A percentile compares a stretch with the other conserved stretches of the same genome.
Evolutionary conservation across 139 green algal species (phyloP).

Genomic region (Zygnema circumcarinatum): DNA sequence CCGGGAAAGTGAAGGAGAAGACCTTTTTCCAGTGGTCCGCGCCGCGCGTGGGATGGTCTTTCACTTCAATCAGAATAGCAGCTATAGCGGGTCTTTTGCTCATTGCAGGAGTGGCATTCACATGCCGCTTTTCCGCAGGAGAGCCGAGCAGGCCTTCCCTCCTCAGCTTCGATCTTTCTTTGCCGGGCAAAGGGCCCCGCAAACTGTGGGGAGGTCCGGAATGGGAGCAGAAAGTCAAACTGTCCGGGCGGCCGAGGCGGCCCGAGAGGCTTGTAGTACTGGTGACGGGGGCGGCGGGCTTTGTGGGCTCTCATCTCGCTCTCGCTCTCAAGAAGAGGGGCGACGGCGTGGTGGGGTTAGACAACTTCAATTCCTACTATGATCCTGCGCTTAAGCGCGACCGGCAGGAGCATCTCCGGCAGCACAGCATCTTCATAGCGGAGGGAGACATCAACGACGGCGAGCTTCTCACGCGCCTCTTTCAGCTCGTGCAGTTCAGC

Average conservation of each 20-base stretch:
- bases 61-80: neutral
- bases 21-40: too few species aligned
- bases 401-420: constrained; percentile 58
- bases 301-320: constrained; percentile 76
- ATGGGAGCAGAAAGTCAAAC: constrained; percentile 27
- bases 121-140: neutral
- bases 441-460: constrained; percentile 77
- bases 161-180: neutral
- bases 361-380: constrained; percentile 92
- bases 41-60: neutral
- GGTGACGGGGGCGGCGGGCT: constrained; percentile 63
- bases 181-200: neutral
- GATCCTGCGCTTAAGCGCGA: constrained; percentile 72
- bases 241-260: neutral
- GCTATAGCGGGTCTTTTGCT: neutral
- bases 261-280: constrained; percentile 42
- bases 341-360: constrained; percentile 76
- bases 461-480: constrained; percentile 66
- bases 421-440: constrained; percentile 51
- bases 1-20: neutral
- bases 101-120: neutral
- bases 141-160: neutral
- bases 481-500: constrained; percentile 73
- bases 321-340: constrained; percentile 63
- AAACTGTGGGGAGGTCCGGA: neutral